A percentile compares a stretch with the other conserved stretches of the same genome.
phyloP scores from a whole-genome alignment of 1,139 yeast species.

The Candida freyschussii region DNA sequence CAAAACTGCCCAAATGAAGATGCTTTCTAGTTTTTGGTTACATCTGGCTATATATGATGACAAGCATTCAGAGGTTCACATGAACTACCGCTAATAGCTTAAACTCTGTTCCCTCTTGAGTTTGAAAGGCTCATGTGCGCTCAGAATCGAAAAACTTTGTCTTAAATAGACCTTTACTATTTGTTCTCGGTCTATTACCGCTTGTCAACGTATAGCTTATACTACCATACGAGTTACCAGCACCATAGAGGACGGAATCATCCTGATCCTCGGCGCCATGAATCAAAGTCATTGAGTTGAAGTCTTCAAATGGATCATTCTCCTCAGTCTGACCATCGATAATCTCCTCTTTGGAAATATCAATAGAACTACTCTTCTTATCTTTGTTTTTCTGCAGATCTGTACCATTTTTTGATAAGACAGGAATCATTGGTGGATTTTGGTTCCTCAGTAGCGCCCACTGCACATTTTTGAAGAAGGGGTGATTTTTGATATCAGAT shows the following conservation, averaged over 20 bases:
- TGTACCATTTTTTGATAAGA: conserved; percentile 56
- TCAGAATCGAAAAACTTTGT: conserved; percentile 36
- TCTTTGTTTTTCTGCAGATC: conserved; percentile 33
- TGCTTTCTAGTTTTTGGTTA: too few species aligned
- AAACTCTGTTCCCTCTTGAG: too few species aligned
- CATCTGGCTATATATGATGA: too few species aligned
- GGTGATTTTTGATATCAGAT: conserved; percentile 84
- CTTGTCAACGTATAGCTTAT: conserved; percentile 55
- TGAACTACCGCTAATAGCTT: too few species aligned
- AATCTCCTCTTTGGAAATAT: conserved; percentile 34
- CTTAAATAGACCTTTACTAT: conserved; percentile 35
- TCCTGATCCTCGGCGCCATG: conserved; percentile 47
- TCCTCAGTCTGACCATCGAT: conserved; percentile 32
- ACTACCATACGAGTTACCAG: conserved; percentile 55
- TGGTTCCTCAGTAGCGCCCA: conserved; percentile 94
- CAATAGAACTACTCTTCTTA: conserved; percentile 21
- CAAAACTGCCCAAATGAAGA: too few species aligned
- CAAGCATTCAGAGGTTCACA: too few species aligned
- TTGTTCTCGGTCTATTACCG: conserved; percentile 33
- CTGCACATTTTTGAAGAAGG: conserved; percentile 83
- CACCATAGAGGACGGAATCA: conserved; percentile 44
- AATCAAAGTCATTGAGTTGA: conserved; percentile 84
- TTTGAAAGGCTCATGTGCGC: too few species aligned
- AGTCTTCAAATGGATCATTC: conserved; percentile 79
- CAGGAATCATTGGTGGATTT: conserved; percentile 93